Percentiles rank a stretch among this genome's conserved stretches.
These are phyloP conservation scores for Mrakia gelida DNA, from an alignment of 768 basidiomycete species.

Conservation along the genomic window DNA sequence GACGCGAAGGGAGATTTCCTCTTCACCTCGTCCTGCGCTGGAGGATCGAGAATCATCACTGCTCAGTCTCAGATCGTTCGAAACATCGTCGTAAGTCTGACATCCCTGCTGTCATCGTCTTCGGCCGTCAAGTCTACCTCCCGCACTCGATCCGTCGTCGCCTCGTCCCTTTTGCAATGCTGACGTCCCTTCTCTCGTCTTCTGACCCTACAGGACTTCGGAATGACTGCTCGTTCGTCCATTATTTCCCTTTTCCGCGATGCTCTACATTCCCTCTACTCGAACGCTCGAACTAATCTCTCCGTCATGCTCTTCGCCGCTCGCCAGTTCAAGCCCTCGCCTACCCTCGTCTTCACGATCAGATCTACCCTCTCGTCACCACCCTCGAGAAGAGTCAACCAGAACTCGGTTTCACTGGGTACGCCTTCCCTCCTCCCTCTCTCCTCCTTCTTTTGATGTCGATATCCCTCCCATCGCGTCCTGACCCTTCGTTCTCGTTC, in stretches of 20 bases:
- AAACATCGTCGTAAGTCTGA: slow-evolving; percentile 22
- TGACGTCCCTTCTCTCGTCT: neutral
- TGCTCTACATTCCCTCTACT: no score
- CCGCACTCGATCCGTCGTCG: no score
- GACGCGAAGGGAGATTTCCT: slow-evolving; percentile 44
- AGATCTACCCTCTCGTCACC: slow-evolving; percentile 25
- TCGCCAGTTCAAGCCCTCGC: slow-evolving; percentile 23
- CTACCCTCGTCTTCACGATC: slow-evolving; percentile 28
- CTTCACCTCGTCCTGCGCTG: slow-evolving; percentile 38
- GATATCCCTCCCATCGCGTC: neutral
- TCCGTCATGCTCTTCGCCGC: neutral
- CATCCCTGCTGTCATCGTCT: no score
- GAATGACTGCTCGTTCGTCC: slow-evolving; percentile 18
- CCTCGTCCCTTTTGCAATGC: no score
- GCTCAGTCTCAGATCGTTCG: slow-evolving; percentile 20
- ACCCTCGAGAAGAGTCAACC: slow-evolving; percentile 19
- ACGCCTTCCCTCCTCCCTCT: neutral
- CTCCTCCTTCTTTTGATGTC: neutral
- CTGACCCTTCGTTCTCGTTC: neutral
- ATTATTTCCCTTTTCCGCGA: neutral
- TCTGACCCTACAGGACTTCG: slow-evolving; percentile 6
- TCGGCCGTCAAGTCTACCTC: no score
- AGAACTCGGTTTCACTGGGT: slow-evolving; percentile 20
- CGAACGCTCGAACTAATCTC: no score
- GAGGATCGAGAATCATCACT: slow-evolving; percentile 30